phyloP scores from a whole-genome alignment of 192 early-diverging fungal species.

The Geranomyces michiganensis region DNA sequence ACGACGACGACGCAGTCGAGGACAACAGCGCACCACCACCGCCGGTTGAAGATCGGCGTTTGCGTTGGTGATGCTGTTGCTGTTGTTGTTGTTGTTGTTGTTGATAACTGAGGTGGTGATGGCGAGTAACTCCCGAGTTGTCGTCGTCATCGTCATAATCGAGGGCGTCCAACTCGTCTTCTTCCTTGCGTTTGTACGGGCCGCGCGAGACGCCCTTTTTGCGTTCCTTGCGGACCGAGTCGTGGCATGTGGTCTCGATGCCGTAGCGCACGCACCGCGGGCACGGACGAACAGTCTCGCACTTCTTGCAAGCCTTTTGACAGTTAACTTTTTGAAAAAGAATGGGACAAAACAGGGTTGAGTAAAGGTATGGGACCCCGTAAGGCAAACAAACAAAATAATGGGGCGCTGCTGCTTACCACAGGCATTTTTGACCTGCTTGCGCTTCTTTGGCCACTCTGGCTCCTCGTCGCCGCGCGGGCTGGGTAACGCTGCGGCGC shows the following conservation, averaged over 20 bases:
- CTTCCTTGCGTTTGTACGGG: slow-evolving; percentile 71
- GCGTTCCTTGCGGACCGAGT: slow-evolving; percentile 79
- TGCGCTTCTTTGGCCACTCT: slow-evolving; percentile 59
- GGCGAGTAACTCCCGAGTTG: not conserved
- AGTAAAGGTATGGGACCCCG: not conserved
- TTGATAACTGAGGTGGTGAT: too few species aligned
- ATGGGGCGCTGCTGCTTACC: too few species aligned
- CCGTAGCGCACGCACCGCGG: slow-evolving; percentile 77
- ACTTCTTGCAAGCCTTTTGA: slow-evolving; percentile 90
- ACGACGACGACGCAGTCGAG: too few species aligned
- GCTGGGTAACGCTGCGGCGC: not conserved
- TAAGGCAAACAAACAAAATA: not conserved
- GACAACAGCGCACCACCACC: too few species aligned
- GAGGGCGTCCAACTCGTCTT: not conserved
- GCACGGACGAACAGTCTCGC: slow-evolving; percentile 80
- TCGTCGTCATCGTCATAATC: not conserved
- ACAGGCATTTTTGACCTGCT: slow-evolving; percentile 91
- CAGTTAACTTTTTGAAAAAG: slow-evolving; percentile 67
- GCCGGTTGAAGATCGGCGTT: too few species aligned
- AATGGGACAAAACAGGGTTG: not conserved
- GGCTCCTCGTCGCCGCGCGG: not conserved
- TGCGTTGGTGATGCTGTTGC: too few species aligned
- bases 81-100: too few species aligned
- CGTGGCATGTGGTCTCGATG: slow-evolving; percentile 70
- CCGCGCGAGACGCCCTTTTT: slow-evolving; percentile 85